Conservation (phyloP, 495 filamentous ascomycete genomes). For the Hyphodiscus hymeniophilus region DNA sequence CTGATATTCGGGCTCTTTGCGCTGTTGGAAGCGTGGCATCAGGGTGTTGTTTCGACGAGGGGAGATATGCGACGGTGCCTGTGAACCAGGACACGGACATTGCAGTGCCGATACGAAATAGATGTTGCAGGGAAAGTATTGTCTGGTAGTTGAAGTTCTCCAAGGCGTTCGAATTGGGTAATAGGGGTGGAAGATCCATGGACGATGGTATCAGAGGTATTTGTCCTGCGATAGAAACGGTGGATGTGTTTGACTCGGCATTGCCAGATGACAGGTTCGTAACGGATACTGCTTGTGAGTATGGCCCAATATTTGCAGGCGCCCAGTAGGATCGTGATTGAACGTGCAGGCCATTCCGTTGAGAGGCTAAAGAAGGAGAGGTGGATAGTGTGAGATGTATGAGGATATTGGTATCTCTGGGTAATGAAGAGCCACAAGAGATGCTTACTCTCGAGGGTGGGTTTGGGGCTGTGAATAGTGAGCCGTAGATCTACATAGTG, state of each 20-base stretch:
- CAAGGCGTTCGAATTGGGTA: slow-evolving; percentile 13
- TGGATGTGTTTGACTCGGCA: not conserved
- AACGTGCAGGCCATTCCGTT: slow-evolving; percentile 62
- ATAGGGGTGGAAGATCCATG: slow-evolving; percentile 50
- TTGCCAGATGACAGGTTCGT: slow-evolving; percentile 26
- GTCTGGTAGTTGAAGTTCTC: slow-evolving; percentile 37
- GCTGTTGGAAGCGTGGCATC: slow-evolving; percentile 2
- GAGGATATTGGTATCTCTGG: slow-evolving; percentile 46
- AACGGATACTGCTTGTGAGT: slow-evolving; percentile 77
- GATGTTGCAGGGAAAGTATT: slow-evolving; percentile 73
- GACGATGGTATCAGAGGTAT: slow-evolving; percentile 78
- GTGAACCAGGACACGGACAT: slow-evolving; percentile 68
- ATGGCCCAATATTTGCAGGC: slow-evolving; percentile 94
- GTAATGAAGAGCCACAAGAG: slow-evolving; percentile 54
- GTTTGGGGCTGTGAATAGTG: slow-evolving; percentile 62
- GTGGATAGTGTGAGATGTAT: slow-evolving; percentile 30
- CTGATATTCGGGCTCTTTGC: slow-evolving; percentile 5
- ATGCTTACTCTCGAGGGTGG: slow-evolving; percentile 82
- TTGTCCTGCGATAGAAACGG: slow-evolving; percentile 71
- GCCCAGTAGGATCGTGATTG: slow-evolving; percentile 96
- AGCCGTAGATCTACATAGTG: slow-evolving; percentile 61
- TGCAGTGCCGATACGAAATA: slow-evolving; percentile 72
- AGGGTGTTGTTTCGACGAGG: slow-evolving; percentile 21
- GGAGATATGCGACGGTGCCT: slow-evolving; percentile 65
- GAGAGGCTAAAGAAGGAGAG: not conserved